Evolutionary conservation across 768 basidiomycete species (phyloP).

Genomic region (Leccinellum albellum): DNA sequence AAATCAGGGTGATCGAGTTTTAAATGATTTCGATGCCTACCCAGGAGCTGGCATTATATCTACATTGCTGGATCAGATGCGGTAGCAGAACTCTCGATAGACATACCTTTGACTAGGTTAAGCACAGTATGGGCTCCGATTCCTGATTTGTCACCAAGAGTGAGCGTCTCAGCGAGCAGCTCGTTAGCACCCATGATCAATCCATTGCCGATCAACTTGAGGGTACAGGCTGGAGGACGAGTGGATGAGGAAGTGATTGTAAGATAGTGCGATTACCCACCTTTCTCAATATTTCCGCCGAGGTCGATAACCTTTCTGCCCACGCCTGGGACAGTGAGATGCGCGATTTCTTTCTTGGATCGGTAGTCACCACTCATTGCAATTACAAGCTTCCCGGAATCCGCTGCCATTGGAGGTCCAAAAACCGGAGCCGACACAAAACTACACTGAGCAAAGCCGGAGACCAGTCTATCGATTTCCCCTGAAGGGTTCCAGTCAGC

Average conservation of each 20-base stretch:
- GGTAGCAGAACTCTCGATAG: not conserved
- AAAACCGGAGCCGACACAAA: constrained; percentile 80
- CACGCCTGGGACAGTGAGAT: constrained; percentile 75
- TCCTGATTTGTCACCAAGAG: constrained; percentile 80
- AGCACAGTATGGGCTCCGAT: constrained; percentile 62
- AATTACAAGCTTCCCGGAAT: constrained; percentile 61
- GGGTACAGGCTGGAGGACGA: constrained; percentile 48
- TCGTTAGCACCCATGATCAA: constrained; percentile 76
- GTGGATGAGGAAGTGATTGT: not conserved
- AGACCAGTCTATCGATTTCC: constrained; percentile 66
- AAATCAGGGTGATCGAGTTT: constrained; percentile 1
- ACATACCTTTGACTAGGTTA: constrained; percentile 53
- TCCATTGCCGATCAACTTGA: constrained; percentile 80
- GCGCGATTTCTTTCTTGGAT: constrained; percentile 76
- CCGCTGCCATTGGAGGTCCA: constrained; percentile 64
- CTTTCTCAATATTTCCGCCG: constrained; percentile 83
- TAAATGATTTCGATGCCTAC: constrained; percentile 30
- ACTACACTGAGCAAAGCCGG: constrained; percentile 52
- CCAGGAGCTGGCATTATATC: constrained; percentile 68
- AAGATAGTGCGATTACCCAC: constrained; percentile 29
- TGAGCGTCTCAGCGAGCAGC: constrained; percentile 77
- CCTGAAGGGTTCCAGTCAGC: constrained; percentile 33
- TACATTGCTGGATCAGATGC: constrained; percentile 26
- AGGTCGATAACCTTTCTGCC: constrained; percentile 77
- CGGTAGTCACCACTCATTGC: constrained; percentile 79